A percentile compares a stretch with the other conserved stretches of the same genome.
phyloP scores from a whole-genome alignment of 768 basidiomycete genomes.

The Porpolomopsis calyptriformis region DNA sequence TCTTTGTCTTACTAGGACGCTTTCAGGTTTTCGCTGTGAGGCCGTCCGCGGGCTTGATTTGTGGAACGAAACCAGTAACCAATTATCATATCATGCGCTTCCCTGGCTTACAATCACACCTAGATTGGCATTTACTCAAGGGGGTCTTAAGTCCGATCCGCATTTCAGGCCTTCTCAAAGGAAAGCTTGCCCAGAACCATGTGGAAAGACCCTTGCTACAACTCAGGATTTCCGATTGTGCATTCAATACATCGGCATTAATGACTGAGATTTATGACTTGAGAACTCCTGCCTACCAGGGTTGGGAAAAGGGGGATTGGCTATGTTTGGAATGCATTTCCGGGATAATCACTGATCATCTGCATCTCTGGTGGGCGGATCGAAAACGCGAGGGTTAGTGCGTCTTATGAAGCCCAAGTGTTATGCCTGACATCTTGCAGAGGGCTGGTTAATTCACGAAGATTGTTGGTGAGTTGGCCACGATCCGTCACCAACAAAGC shows the following conservation, averaged over 20 bases:
- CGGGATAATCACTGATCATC: conserved; percentile 6
- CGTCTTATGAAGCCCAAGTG: too few relatives aligned
- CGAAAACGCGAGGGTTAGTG: conserved; percentile 8
- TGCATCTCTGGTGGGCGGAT: conserved; percentile 11
- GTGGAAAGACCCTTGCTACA: background rate
- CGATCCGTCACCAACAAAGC: background rate
- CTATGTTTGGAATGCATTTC: conserved; percentile 9
- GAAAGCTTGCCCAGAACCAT: background rate
- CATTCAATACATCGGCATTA: background rate
- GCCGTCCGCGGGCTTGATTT: conserved; percentile 3
- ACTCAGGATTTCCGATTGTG: background rate
- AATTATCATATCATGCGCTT: background rate
- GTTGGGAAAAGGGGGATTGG: conserved; percentile 7
- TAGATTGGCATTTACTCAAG: conserved; percentile 9
- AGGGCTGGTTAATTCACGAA: conserved; percentile 10
- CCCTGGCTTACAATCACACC: background rate
- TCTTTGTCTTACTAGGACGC: background rate
- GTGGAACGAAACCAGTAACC: conserved; percentile 7
- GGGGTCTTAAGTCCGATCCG: background rate
- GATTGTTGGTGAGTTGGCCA: conserved; percentile 23
- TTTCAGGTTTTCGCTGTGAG: conserved; percentile 7
- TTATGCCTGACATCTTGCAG: conserved; percentile 8
- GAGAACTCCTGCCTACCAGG: conserved; percentile 4
- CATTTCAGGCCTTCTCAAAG: conserved; percentile 4
- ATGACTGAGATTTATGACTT: conserved; percentile 8